Evolutionary conservation across 768 basidiomycete species (phyloP).

Genomic region (Clavaria fumosa): DNA sequence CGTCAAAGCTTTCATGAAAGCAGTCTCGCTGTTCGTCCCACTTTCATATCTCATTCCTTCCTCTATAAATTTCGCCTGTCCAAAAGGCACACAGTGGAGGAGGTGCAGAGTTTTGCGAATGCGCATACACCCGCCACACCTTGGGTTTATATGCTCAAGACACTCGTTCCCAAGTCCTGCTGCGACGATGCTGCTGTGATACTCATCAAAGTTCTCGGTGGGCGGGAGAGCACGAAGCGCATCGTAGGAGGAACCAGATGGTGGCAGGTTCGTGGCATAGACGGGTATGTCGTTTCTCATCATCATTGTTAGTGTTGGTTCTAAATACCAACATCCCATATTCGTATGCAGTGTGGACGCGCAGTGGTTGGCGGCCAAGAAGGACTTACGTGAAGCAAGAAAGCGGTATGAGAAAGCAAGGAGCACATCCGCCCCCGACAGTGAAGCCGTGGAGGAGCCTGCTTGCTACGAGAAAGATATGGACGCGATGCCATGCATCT

Average conservation of each 20-base stretch:
- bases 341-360: slow-evolving; percentile 46
- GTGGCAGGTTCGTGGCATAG: slow-evolving; percentile 89
- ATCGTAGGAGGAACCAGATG: slow-evolving; percentile 85
- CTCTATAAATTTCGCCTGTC: too few relatives aligned
- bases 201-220: slow-evolving; percentile 69
- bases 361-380: slow-evolving; percentile 79
- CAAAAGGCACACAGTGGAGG: slow-evolving; percentile 71
- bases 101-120: slow-evolving; percentile 69
- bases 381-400: slow-evolving; percentile 64
- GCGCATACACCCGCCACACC: slow-evolving; percentile 75
- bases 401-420: slow-evolving; percentile 35
- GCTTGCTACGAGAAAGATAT: slow-evolving; percentile 48
- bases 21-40: slow-evolving; percentile 43
- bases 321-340: slow-evolving; percentile 8
- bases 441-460: slow-evolving; percentile 14
- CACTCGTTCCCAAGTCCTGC: slow-evolving; percentile 55
- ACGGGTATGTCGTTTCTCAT: slow-evolving; percentile 33
- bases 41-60: too few relatives aligned
- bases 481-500: slow-evolving; percentile 74
- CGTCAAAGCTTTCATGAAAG: slow-evolving; percentile 70
- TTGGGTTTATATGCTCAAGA: slow-evolving; percentile 58
- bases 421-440: slow-evolving; percentile 10
- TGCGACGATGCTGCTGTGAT: slow-evolving; percentile 62
- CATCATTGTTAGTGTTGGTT: slow-evolving; percentile 6
- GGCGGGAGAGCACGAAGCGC: slow-evolving; percentile 53